Conservation (phyloP, 2,329 filamentous ascomycete genomes). For the Cordyceps cicadae region DNA sequence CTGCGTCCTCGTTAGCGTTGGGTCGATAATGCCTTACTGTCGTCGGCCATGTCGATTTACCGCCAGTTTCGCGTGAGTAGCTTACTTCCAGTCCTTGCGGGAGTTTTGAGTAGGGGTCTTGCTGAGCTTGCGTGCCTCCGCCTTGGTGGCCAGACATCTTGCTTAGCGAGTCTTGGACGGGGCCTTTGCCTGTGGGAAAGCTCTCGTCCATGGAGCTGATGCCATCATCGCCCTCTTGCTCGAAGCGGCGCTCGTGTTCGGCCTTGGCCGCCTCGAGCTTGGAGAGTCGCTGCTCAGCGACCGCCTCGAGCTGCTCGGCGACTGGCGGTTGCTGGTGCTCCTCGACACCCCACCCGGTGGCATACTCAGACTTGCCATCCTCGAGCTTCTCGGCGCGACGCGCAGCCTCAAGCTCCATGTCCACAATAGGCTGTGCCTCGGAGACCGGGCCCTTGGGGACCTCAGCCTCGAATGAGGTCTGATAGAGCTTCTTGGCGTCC, state of each 20-base stretch:
- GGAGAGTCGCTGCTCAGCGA: not conserved
- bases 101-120: conserved; percentile 34
- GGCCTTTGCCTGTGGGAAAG: conserved; percentile 24
- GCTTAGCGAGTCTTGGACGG: conserved; percentile 21
- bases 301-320: conserved; percentile 1
- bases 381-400: conserved; percentile 6
- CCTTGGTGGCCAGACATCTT: not conserved
- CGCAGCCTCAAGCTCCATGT: conserved; percentile 1
- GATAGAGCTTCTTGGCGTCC: conserved; percentile 9
- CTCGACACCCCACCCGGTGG: conserved; percentile 7
- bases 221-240: conserved; percentile 23
- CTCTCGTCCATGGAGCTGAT: conserved; percentile 34
- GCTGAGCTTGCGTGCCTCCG: conserved; percentile 15
- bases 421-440: not conserved
- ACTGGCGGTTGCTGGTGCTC: conserved; percentile 3
- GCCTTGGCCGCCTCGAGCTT: conserved; percentile 10
- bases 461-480: conserved; percentile 4
- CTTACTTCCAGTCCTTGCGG: conserved; percentile 42
- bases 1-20: conserved; percentile 10
- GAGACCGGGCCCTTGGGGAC: not conserved
- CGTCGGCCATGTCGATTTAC: conserved; percentile 25
- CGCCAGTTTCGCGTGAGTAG: conserved; percentile 35
- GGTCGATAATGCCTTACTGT: conserved; percentile 26
- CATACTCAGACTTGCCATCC: conserved; percentile 7
- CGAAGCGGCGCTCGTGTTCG: conserved; percentile 11